Evolutionary conservation across 129 eudicot species (phyloP).

Genomic region (Tagetes patula): DNA sequence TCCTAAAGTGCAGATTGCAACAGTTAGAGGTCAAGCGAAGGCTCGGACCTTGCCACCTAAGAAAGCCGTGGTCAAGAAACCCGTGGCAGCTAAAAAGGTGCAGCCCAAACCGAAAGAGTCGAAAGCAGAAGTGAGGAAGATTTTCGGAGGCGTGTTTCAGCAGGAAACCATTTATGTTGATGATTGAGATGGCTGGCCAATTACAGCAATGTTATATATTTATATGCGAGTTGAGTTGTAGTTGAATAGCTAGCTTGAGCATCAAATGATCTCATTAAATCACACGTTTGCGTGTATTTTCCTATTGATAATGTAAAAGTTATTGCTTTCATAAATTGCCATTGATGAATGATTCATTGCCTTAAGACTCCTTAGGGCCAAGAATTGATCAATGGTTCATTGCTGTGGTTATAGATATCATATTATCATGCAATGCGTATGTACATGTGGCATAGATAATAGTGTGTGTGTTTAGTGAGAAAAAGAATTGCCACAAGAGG

Average conservation of each 20-base stretch:
- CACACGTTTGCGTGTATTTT: not conserved
- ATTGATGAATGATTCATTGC: too few species aligned
- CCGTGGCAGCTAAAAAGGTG: constrained; percentile 34
- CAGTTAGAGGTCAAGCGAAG: constrained; percentile 88
- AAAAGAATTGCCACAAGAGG: too few species aligned
- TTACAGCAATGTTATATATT: not conserved
- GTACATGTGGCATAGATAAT: too few species aligned
- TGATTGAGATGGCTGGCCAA: constrained; percentile 29
- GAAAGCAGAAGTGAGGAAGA: constrained; percentile 63
- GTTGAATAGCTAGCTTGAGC: constrained; percentile 33
- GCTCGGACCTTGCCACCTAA: constrained; percentile 61
- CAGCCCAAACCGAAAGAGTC: constrained; percentile 47
- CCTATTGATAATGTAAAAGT: not conserved
- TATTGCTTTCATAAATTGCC: not conserved
- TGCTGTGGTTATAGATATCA: too few species aligned
- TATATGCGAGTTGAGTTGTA: constrained; percentile 11
- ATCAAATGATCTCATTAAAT: constrained; percentile 20
- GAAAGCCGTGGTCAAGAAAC: constrained; percentile 68
- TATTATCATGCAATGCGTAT: too few species aligned
- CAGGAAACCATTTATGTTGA: constrained; percentile 93
- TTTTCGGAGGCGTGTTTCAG: constrained; percentile 87
- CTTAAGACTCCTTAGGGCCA: too few species aligned
- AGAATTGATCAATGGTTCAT: too few species aligned
- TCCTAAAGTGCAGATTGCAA: constrained; percentile 74
- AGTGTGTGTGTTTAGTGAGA: too few species aligned